These are phyloP conservation scores for Penicillium paxilli DNA, from an alignment of 495 filamentous ascomycete species.

Conservation along the genomic window DNA sequence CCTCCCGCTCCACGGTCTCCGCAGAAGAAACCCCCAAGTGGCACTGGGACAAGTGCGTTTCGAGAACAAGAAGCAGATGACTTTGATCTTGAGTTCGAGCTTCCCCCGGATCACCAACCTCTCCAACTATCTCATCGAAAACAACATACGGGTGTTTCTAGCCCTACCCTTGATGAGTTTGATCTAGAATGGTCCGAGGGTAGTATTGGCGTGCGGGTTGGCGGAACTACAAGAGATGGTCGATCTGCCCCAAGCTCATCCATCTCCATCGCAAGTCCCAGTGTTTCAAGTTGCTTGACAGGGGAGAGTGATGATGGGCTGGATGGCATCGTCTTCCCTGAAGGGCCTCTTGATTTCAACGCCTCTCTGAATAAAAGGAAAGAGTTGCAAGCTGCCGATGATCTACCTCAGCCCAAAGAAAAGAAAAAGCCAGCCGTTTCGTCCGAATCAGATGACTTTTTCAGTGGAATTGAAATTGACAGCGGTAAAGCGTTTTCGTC, in stretches of 20 bases:
- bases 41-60: constrained; percentile 14
- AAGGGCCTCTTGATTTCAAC: constrained; percentile 77
- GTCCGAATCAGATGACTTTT: constrained; percentile 74
- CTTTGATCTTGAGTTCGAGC: constrained; percentile 76
- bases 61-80: constrained; percentile 55
- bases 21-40: constrained; percentile 36
- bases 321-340: constrained; percentile 78
- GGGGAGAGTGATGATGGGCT: constrained; percentile 91
- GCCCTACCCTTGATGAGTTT: constrained; percentile 69
- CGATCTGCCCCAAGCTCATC: constrained; percentile 80
- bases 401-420: constrained; percentile 25
- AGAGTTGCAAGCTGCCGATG: constrained; percentile 49
- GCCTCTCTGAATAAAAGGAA: constrained; percentile 71
- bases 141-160: constrained; percentile 57
- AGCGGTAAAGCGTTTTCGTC: constrained; percentile 78
- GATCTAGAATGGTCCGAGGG: constrained; percentile 88
- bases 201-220: constrained; percentile 84
- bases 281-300: constrained; percentile 84
- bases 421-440: constrained; percentile 24
- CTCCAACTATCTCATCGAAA: constrained; percentile 61
- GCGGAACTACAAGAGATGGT: constrained; percentile 74
- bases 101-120: constrained; percentile 58
- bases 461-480: constrained; percentile 85
- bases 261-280: constrained; percentile 85
- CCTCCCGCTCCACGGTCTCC: constrained; percentile 57